Percentiles rank a stretch among this genome's conserved stretches.
Conservation (phyloP, 2,329 filamentous ascomycete species). For the Nemania sp. region DNA sequence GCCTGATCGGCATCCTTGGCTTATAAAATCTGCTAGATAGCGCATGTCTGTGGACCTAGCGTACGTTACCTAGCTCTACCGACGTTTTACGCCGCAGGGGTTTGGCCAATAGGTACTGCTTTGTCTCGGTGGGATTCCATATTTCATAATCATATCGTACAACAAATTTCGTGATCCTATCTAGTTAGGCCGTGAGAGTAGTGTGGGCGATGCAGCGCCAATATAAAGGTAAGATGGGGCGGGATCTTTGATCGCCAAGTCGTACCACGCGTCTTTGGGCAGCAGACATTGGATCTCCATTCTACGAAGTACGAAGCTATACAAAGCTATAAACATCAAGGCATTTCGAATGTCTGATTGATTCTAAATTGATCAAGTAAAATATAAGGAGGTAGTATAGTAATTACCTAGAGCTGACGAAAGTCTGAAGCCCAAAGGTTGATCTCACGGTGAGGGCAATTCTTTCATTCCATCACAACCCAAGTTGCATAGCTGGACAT, state of each 20-base stretch:
- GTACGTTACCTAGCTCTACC: too few relatives aligned
- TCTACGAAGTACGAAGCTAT: neutral
- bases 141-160: neutral
- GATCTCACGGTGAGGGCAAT: neutral
- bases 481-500: neutral
- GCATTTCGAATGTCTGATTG: neutral
- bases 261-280: neutral
- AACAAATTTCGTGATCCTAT: too few relatives aligned
- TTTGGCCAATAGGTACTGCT: constrained; percentile 1
- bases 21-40: too few relatives aligned
- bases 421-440: neutral
- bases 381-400: neutral
- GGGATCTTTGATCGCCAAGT: neutral
- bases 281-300: neutral
- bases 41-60: too few relatives aligned
- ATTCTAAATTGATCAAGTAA: neutral
- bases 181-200: too few relatives aligned
- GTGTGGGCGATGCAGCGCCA: constrained; percentile 15
- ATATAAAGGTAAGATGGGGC: constrained; percentile 8
- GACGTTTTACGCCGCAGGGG: neutral
- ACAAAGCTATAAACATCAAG: neutral
- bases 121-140: constrained; percentile 14
- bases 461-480: too few relatives aligned
- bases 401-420: neutral
- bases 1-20: neutral